These are phyloP conservation scores for Penicillium alfredii DNA, from an alignment of 495 filamentous ascomycete species.

Conservation along the genomic window DNA sequence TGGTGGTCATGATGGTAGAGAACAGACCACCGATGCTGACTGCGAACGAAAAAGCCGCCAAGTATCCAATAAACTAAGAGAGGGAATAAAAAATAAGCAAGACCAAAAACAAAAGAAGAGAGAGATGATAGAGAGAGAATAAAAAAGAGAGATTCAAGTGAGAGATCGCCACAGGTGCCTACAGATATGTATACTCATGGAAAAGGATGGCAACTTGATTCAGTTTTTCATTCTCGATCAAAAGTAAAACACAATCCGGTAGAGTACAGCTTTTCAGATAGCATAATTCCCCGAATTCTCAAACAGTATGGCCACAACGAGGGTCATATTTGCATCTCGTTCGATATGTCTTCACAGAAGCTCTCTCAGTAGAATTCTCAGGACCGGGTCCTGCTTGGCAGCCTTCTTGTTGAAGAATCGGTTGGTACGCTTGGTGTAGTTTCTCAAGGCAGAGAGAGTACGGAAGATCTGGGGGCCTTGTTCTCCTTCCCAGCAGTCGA, in stretches of 20 bases:
- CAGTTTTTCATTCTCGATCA: too few relatives aligned
- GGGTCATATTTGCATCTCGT: too few relatives aligned
- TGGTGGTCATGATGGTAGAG: constrained; percentile 55
- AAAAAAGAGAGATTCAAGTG: too few relatives aligned
- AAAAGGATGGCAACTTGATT: too few relatives aligned
- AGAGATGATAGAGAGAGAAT: background rate
- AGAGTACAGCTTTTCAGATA: too few relatives aligned
- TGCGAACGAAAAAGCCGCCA: constrained; percentile 59
- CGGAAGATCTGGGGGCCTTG: constrained; percentile 13
- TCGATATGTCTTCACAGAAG: too few relatives aligned
- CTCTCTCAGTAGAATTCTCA: constrained; percentile 37
- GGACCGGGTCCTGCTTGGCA: constrained; percentile 36
- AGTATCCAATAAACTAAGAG: constrained; percentile 51
- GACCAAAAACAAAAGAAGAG: background rate
- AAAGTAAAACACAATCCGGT: too few relatives aligned
- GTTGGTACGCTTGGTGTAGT: constrained; percentile 28
- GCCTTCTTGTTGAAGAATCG: constrained; percentile 28
- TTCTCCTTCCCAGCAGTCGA: constrained; percentile 35
- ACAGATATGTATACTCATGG: too few relatives aligned
- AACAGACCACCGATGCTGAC: constrained; percentile 58
- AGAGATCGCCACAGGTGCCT: too few relatives aligned
- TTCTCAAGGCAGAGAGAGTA: background rate
- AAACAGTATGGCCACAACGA: too few relatives aligned
- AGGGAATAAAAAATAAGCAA: background rate
- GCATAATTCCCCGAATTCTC: too few relatives aligned